phyloP scores from a whole-genome alignment of 257 asterid species.

The Petunia secreta region DNA sequence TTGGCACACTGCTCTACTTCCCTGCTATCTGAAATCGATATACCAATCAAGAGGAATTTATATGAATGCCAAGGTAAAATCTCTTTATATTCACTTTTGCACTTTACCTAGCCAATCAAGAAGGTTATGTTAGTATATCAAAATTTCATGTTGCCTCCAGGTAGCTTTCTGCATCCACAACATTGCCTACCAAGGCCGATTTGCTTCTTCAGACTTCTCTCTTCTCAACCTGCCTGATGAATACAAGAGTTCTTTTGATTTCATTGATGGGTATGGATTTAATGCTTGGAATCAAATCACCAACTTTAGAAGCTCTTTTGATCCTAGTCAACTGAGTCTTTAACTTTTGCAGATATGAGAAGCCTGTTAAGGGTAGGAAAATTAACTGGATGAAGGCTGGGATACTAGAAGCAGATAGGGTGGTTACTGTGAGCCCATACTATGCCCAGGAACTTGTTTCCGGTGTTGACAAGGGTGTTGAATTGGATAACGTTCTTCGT shows the following conservation, averaged over 20 bases:
- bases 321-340: conserved; percentile 23
- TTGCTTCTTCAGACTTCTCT: conserved; percentile 70
- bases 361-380: conserved; percentile 92
- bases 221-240: conserved; percentile 81
- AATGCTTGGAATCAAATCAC: neutral
- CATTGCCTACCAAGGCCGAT: conserved; percentile 97
- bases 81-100: neutral
- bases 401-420: conserved; percentile 63
- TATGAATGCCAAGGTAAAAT: conserved; percentile 67
- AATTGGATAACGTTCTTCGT: conserved; percentile 66
- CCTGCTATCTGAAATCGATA: conserved; percentile 82
- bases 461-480: conserved; percentile 84
- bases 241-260: conserved; percentile 82
- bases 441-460: conserved; percentile 85
- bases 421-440: conserved; percentile 87
- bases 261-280: conserved; percentile 79
- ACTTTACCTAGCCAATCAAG: neutral
- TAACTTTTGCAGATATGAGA: conserved; percentile 54
- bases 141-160: conserved; percentile 38
- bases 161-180: conserved; percentile 97
- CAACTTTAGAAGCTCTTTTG: neutral
- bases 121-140: conserved; percentile 21
- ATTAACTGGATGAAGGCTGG: conserved; percentile 99
- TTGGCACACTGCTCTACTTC: conserved; percentile 95
- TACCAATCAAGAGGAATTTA: conserved; percentile 87